Conservation (phyloP, 805 yeast genomes). For the Jamesozyma lodderae region DNA sequence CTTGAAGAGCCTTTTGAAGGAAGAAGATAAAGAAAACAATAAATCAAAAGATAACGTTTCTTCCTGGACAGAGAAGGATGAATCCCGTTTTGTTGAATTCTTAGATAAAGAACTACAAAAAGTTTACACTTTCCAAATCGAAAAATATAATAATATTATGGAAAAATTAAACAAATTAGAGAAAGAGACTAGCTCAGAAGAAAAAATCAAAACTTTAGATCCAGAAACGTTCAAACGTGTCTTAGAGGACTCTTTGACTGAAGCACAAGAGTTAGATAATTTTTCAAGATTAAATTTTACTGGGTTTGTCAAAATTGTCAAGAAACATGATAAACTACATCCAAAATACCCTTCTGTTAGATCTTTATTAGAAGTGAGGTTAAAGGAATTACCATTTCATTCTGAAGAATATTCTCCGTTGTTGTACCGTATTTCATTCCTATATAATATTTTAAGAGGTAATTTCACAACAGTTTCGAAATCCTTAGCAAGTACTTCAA, state of each 20-base stretch:
- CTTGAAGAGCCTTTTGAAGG: constrained; percentile 61
- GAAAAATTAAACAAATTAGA: constrained; percentile 59
- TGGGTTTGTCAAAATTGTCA: constrained; percentile 88
- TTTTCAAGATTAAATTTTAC: constrained; percentile 90
- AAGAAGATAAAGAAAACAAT: constrained; percentile 35
- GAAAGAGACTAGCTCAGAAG: constrained; percentile 39
- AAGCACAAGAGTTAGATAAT: constrained; percentile 79
- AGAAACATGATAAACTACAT: constrained; percentile 91
- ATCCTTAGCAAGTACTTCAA: constrained; percentile 34
- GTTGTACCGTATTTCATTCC: constrained; percentile 67
- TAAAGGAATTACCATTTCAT: constrained; percentile 83
- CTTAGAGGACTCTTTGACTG: constrained; percentile 63
- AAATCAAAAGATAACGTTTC: constrained; percentile 10
- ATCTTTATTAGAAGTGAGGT: constrained; percentile 79
- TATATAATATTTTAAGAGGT: constrained; percentile 75
- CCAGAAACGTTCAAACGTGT: constrained; percentile 52
- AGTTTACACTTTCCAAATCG: constrained; percentile 62
- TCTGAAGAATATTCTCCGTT: constrained; percentile 92
- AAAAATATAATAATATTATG: constrained; percentile 61
- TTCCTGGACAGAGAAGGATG: constrained; percentile 64
- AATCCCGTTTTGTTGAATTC: constrained; percentile 54
- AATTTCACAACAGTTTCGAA: constrained; percentile 31
- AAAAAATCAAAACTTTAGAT: constrained; percentile 37
- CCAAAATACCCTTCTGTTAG: constrained; percentile 73
- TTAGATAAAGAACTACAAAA: constrained; percentile 66